These are phyloP conservation scores for Scytalidium sp. DNA, from an alignment of 2,329 filamentous ascomycete species.

Conservation along the genomic window DNA sequence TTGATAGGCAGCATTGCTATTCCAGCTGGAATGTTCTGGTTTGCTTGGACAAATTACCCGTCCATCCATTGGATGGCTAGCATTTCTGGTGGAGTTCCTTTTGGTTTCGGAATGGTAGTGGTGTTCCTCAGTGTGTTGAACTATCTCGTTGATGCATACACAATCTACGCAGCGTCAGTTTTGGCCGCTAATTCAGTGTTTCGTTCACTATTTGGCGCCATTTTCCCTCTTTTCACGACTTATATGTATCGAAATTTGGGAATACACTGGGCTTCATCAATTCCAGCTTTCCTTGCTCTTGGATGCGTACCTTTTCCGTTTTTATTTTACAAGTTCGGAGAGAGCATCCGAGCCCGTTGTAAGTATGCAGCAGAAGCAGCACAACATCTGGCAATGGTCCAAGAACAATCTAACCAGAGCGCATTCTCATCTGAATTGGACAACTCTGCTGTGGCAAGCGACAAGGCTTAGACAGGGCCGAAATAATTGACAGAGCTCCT, in stretches of 20 bases:
- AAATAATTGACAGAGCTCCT: not conserved
- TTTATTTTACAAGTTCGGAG: constrained; percentile 74
- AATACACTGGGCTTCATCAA: constrained; percentile 71
- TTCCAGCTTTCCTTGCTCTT: constrained; percentile 72
- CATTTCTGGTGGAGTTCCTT: constrained; percentile 33
- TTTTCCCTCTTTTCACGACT: constrained; percentile 71
- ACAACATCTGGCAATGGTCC: not conserved
- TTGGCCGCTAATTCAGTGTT: constrained; percentile 71
- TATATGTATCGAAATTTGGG: constrained; percentile 51
- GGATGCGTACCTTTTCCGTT: constrained; percentile 72
- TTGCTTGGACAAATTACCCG: constrained; percentile 62
- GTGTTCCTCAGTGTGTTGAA: constrained; percentile 63
- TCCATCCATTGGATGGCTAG: constrained; percentile 49
- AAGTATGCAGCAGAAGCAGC: constrained; percentile 68
- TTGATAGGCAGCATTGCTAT: constrained; percentile 60
- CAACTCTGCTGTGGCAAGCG: not conserved
- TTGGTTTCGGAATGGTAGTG: constrained; percentile 48
- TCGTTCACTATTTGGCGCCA: constrained; percentile 64
- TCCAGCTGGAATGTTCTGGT: constrained; percentile 63
- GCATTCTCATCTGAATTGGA: not conserved
- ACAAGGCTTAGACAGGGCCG: not conserved
- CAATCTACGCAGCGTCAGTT: constrained; percentile 73
- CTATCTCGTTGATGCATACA: constrained; percentile 66
- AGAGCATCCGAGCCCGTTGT: constrained; percentile 59
- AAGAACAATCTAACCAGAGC: not conserved